Evolutionary conservation across 805 yeast species (phyloP).

Genomic region (Lipomyces spencermartinsiae): DNA sequence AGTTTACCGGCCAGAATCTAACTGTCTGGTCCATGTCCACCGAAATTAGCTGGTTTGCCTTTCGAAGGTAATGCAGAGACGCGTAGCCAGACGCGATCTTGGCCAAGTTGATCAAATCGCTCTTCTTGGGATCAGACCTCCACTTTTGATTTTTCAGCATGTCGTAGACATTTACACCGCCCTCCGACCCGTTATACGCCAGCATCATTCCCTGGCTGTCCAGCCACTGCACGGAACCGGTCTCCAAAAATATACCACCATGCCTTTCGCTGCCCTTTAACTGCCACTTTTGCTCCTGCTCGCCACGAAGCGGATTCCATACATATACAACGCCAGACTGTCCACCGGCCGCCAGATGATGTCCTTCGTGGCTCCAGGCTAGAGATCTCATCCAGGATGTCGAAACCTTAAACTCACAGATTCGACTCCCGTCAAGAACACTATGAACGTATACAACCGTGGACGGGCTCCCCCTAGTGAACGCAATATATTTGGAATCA

Average conservation of each 20-base stretch:
- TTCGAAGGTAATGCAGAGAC: not conserved
- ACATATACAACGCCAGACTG: not conserved
- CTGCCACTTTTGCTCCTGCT: conserved; percentile 6
- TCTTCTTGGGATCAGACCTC: conserved; percentile 6
- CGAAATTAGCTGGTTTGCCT: not conserved
- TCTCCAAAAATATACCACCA: not conserved
- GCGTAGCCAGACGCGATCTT: not conserved
- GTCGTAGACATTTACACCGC: conserved; percentile 6
- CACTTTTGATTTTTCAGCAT: conserved; percentile 8
- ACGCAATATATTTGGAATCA: not conserved
- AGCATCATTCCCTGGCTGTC: not conserved
- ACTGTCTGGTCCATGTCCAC: not conserved
- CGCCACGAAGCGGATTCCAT: conserved; percentile 5
- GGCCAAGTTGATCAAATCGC: conserved; percentile 4
- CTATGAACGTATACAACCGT: conserved; percentile 1
- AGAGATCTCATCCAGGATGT: conserved; percentile 3
- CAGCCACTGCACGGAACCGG: not conserved
- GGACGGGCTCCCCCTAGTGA: not conserved
- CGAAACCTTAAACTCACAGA: not conserved
- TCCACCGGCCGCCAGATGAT: conserved; percentile 6
- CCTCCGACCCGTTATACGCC: not conserved
- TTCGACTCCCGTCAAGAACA: conserved; percentile 1
- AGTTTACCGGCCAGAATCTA: not conserved
- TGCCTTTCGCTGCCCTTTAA: not conserved
- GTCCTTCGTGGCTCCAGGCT: not conserved